Evolutionary conservation across 148 eudicot genomes (phyloP), one percentile per base, ranked within the genome.

Genomic region (Spergularia bocconei): DNA sequence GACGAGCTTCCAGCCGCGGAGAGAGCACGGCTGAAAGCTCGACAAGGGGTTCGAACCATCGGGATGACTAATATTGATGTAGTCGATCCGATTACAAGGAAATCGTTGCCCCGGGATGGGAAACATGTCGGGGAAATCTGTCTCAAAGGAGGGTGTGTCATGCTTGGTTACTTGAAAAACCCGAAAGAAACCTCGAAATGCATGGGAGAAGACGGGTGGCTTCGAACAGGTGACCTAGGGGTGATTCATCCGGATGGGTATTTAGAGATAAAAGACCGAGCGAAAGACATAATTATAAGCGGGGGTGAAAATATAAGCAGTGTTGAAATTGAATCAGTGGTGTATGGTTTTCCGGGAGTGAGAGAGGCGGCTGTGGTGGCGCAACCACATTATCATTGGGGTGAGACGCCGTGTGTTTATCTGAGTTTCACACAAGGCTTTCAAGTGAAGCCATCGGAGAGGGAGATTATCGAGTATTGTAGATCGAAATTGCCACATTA

Each of bases 251-350:
- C 52, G 0, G 84, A 78, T 51, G 84, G 81, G 14, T 82, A 82
- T 21, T 20, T 82, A 5, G 78, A 78, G 59, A 78, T 82, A 7
- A 82, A 74, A 67, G 84, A 78, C 41, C 53, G 84, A 6, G 63
- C 71, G 0, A 78, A 82, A 25, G 84, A 82, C 50, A 56, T 82
- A 15, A 78, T 82, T 33, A 82, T 82, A 9, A 78, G 78, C 19
- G 84, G 81, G 0, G 84, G 84, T 0, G 79, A 82, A 33, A 82
- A 82, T 65, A 77, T 73, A 7, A 81, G 84, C 54, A 81, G 81
- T 55, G 71, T 81, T 0, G 81, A 81, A 54, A 71, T 81, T 0
- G 84, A 81, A 68, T 33, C 80, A 2, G 84, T 81, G 41, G 20
- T 81, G 25, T 78, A 77, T 33, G 41, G 53, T 6, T 36, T 21